Base-by-base conservation (phyloP, 2,329 filamentous ascomycete genomes). In the Cladophialophora carrionii region DNA sequence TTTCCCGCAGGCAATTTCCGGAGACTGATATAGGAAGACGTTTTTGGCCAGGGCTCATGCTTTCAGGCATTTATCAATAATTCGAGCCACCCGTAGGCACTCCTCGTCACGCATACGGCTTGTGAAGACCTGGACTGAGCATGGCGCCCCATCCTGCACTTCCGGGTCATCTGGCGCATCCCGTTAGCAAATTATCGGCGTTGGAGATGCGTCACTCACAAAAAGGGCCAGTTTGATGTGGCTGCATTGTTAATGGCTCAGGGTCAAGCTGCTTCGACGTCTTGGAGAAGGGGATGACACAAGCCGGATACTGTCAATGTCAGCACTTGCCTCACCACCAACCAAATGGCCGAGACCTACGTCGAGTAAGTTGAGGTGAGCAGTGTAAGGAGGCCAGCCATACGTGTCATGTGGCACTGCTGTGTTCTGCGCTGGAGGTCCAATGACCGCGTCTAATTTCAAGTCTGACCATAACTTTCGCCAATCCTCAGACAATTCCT, bases 321-420 rank as follows among this genome's bases (percentile, higher is more conserved):
- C 49, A 64, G 59, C 48, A 54, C 8, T 32, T 8, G 31, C 9
- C 14, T 22, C 22, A 12, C 37, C n/a, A 4, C 55, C 14, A 22
- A 34, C 9, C 8, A 34, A 24, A 24, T 12, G 8, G 2, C 31
- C 7, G 48, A 10, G 24, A 75, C 81, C 74, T 70, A 81, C 82
- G 72, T 86, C 82, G 4, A 86, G 68, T 8, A 85, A 24, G 64
- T 86, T 87, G 72, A 79, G 79, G 32, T 85, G 65, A 20, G 80
- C 71, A 0, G 84, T 85, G 72, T 81, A 86, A 9, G 68, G 57
- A n/a, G 66, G 66, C 61, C 62, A 67, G 0, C 62, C 59, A 37
- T 59, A 68, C 0, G 75, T 78, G 71, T 87, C 84, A 70, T 86
- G 82, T 20, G 74, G 75, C 0, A 82, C 79, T 0, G 85, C 83